A percentile compares a stretch with the other conserved stretches of the same genome.
Evolutionary conservation across 768 basidiomycete species (phyloP).

Genomic region (Galerina marginata): DNA sequence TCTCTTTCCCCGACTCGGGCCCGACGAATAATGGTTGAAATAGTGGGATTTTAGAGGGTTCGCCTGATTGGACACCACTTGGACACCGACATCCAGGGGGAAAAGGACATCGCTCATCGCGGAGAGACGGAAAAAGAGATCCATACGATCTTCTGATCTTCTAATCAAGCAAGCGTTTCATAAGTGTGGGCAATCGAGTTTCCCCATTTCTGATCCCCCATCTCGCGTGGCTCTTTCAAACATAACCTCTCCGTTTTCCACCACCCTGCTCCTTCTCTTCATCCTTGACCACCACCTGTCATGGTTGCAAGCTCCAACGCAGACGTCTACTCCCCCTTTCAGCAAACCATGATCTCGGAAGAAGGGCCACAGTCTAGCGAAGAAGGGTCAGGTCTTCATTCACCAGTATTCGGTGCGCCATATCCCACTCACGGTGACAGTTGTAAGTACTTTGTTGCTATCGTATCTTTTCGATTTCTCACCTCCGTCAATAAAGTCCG

Average conservation of each 20-base stretch:
- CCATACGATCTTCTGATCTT: slow-evolving; percentile 43
- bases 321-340: slow-evolving; percentile 65
- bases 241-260: slow-evolving; percentile 29
- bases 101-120: slow-evolving; percentile 9
- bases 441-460: slow-evolving; percentile 55
- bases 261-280: slow-evolving; percentile 25
- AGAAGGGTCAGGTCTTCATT: slow-evolving; percentile 77
- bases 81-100: slow-evolving; percentile 1
- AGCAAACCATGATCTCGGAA: slow-evolving; percentile 55
- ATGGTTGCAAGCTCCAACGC: slow-evolving; percentile 64
- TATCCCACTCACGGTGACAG: slow-evolving; percentile 54
- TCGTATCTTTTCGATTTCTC: slow-evolving; percentile 48
- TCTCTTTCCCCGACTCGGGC: slow-evolving; percentile 5
- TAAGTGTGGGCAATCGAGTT: slow-evolving; percentile 49
- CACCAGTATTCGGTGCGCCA: slow-evolving; percentile 64
- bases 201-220: slow-evolving; percentile 39
- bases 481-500: slow-evolving; percentile 70
- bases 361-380: slow-evolving; percentile 76
- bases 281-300: slow-evolving; percentile 25
- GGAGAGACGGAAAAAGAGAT: slow-evolving; percentile 23
- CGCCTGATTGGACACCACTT: neutral
- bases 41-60: too few species aligned
- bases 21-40: neutral
- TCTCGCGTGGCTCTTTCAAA: slow-evolving; percentile 52
- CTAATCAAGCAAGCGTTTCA: slow-evolving; percentile 37